These are phyloP conservation scores for maize (Zea mays) DNA, from an alignment of 176 grass and related monocot species.

Conservation along the genomic window DNA sequence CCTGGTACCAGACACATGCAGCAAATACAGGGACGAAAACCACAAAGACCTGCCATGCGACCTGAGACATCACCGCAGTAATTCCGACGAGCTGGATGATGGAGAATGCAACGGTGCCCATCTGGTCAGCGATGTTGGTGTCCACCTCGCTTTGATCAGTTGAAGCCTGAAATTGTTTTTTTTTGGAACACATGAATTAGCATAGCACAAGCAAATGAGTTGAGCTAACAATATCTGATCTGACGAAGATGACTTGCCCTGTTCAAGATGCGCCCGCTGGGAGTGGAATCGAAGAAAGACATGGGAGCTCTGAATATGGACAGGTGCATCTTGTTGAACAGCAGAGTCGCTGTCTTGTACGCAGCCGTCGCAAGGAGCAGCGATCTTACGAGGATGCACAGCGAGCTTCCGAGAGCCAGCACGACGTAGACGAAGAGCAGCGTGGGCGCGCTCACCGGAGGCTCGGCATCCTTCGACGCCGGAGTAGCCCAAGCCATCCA, in stretches of 20 bases:
- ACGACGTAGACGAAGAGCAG: conserved; percentile 67
- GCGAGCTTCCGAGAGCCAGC: conserved; percentile 59
- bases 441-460: conserved; percentile 56
- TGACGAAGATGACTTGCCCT: conserved; percentile 50
- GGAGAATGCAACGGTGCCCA: conserved; percentile 55
- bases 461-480: conserved; percentile 48
- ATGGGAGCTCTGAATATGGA: conserved; percentile 89
- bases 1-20: conserved; percentile 78
- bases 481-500: conserved; percentile 91
- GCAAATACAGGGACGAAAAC: conserved; percentile 75
- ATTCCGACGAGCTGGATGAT: conserved; percentile 79
- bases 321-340: conserved; percentile 79
- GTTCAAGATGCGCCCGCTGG: conserved; percentile 75
- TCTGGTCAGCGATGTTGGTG: conserved; percentile 52
- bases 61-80: conserved; percentile 88
- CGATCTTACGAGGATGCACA: conserved; percentile 58
- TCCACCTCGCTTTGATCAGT: conserved; percentile 82
- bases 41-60: conserved; percentile 81
- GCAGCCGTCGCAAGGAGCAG: conserved; percentile 66
- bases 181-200: conserved; percentile 21
- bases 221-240: conserved; percentile 1
- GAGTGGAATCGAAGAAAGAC: conserved; percentile 92
- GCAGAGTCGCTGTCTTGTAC: conserved; percentile 71
- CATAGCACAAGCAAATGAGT: conserved; percentile 15
- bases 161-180: conserved; percentile 55